Conservation (phyloP, 805 yeast genomes). For the Sporopachydermia quercuum region DNA sequence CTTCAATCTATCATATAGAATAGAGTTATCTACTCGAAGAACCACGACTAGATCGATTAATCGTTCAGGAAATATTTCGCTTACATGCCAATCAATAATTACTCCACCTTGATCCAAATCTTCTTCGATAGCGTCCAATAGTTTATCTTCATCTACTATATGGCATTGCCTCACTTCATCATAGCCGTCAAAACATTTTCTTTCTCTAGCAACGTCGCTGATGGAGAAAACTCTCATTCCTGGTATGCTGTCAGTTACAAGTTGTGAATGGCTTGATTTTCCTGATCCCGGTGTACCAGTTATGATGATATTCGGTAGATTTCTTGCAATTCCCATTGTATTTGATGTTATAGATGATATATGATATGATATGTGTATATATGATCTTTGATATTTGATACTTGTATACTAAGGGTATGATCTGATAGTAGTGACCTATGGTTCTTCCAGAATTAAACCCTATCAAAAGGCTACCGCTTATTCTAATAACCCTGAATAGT, state of each 20-base stretch:
- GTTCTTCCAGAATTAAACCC: no score
- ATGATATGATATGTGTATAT: no score
- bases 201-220: conserved; percentile 68
- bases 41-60: conserved; percentile 88
- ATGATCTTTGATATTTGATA: no score
- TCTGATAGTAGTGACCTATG: no score
- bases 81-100: conserved; percentile 95
- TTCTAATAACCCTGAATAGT: no score
- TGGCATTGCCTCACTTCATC: conserved; percentile 76
- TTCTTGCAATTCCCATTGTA: not conserved
- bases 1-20: conserved; percentile 59
- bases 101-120: conserved; percentile 72
- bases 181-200: conserved; percentile 65
- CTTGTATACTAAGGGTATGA: no score
- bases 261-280: conserved; percentile 61
- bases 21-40: conserved; percentile 58
- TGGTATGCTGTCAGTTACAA: conserved; percentile 34
- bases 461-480: no score
- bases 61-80: conserved; percentile 89
- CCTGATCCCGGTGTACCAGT: conserved; percentile 97
- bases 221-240: conserved; percentile 45
- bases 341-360: no score
- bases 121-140: conserved; percentile 69
- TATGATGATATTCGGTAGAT: conserved; percentile 54
- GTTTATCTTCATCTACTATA: conserved; percentile 85